Evolutionary conservation across 495 filamentous ascomycete genomes (phyloP), one percentile per base, ranked within the genome.

Genomic region (Podospora comata): DNA sequence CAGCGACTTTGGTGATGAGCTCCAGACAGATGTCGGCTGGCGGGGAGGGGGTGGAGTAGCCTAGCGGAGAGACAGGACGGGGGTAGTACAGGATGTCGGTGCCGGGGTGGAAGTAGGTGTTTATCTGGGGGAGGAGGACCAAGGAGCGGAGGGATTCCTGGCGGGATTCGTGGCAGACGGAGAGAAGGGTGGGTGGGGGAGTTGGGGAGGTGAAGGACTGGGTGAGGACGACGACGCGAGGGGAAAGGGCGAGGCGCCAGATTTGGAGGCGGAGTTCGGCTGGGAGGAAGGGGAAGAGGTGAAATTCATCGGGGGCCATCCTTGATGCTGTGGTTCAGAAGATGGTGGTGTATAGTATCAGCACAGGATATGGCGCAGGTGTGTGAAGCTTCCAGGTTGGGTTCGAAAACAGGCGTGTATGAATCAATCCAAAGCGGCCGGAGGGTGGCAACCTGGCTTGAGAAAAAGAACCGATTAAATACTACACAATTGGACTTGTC

Each of bases 181-280:
- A 78, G 13, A 84, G 77, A 44, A 80, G 65, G 48, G 74, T 64
- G 1, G 84, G 84, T 4, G 79, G 79, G 23, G 69, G 69, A 13
- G 83, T 78, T 6, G 76, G 72, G 16, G 78, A 76, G 60, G 70
- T 71, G 57, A 84, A 73, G 44, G 76, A 71, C 15, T 78, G 75
- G 57, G 70, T 69, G 54, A 85, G 73, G 39, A 80, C 70, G 66
- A 84, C 79, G 30, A 80, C 77, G 65, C 83, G 80, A 4, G 77
- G 71, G 19, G 75, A 68, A 64, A 77, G 80, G 64, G 76, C 73
- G 13, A 77, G 72, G 64, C 72, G 70, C 81, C 81, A 86, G 70
- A 86, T 82, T 53, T 83, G 72, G 61, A 83, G 77, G 62, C 84
- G 83, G 44, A 85, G 78, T 76, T 85, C 84, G 39, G 78, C 60